Evolutionary conservation across 2,329 filamentous ascomycete species (phyloP).

Genomic region (Stachybotrys chartarum): DNA sequence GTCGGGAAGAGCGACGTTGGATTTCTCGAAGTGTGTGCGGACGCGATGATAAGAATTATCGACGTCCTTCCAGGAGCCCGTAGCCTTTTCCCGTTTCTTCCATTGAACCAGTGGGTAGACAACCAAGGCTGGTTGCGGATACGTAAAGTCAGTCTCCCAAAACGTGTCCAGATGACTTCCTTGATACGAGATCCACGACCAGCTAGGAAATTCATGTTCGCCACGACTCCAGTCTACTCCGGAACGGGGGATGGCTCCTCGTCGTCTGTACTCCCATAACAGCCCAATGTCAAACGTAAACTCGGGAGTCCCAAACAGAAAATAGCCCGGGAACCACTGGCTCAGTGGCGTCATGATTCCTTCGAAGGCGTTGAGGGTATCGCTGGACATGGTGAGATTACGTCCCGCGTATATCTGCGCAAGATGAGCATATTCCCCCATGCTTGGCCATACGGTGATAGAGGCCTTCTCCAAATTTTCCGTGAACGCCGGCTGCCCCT

Average conservation of each 20-base stretch:
- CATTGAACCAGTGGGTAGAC: slow-evolving; percentile 1
- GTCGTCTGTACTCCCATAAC: slow-evolving; percentile 3
- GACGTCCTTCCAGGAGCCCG: slow-evolving; percentile 2
- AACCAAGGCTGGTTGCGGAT: not conserved
- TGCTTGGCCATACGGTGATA: slow-evolving; percentile 1
- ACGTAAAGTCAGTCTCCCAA: slow-evolving; percentile 2
- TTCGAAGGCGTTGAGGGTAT: slow-evolving; percentile 4
- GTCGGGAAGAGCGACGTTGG: not conserved
- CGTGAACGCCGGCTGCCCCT: not conserved
- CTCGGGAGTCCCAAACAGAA: slow-evolving; percentile 3
- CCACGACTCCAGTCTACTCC: not conserved
- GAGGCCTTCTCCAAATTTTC: not conserved
- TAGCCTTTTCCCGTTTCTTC: slow-evolving; percentile 3
- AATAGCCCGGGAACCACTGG: not conserved
- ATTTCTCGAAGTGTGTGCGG: slow-evolving; percentile 3
- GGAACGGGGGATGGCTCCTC: slow-evolving; percentile 2
- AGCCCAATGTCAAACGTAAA: slow-evolving; percentile 3
- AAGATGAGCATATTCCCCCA: slow-evolving; percentile 1
- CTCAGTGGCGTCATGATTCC: slow-evolving; percentile 4
- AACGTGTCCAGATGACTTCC: slow-evolving; percentile 1
- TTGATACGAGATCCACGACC: slow-evolving; percentile 6
- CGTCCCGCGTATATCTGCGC: slow-evolving; percentile 2
- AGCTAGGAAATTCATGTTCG: slow-evolving; percentile 1
- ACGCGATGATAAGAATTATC: slow-evolving; percentile 5
- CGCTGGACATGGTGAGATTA: slow-evolving; percentile 1